Percentiles rank a stretch among this genome's conserved stretches.
These are phyloP conservation scores for Prunus padus DNA, from an alignment of 306 rosid genomes.

Conservation along the genomic window DNA sequence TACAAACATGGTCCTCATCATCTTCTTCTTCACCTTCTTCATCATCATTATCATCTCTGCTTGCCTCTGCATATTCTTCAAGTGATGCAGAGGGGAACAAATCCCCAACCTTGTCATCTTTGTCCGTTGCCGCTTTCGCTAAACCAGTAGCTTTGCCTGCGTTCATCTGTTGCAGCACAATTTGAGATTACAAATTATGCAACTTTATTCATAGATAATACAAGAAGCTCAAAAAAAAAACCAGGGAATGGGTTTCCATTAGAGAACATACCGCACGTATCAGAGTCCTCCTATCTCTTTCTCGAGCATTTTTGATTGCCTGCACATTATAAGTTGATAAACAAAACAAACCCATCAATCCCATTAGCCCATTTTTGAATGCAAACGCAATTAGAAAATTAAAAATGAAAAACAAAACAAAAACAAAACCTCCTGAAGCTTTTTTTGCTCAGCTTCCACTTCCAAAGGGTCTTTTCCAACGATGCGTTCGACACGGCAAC, in stretches of 20 bases:
- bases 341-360: conserved; percentile 12
- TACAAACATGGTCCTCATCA: background rate
- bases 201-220: background rate
- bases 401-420: background rate
- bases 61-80: conserved; percentile 56
- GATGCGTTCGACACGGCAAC: conserved; percentile 50
- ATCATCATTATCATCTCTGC: conserved; percentile 17
- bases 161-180: conserved; percentile 56
- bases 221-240: background rate
- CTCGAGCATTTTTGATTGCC: conserved; percentile 84
- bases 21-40: conserved; percentile 2
- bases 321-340: conserved; percentile 20
- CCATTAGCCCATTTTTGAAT: conserved; percentile 13
- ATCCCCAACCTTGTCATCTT: conserved; percentile 54
- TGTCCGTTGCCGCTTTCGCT: conserved; percentile 24
- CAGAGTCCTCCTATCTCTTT: conserved; percentile 73
- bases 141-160: conserved; percentile 50
- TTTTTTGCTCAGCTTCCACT: conserved; percentile 86
- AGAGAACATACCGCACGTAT: conserved; percentile 71
- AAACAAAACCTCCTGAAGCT: conserved; percentile 71
- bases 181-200: background rate
- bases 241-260: background rate
- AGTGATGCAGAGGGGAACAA: conserved; percentile 58
- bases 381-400: background rate
- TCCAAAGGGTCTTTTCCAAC: conserved; percentile 84